Conservation (phyloP, 257 asterid genomes). For the Nicotiana undulata region DNA sequence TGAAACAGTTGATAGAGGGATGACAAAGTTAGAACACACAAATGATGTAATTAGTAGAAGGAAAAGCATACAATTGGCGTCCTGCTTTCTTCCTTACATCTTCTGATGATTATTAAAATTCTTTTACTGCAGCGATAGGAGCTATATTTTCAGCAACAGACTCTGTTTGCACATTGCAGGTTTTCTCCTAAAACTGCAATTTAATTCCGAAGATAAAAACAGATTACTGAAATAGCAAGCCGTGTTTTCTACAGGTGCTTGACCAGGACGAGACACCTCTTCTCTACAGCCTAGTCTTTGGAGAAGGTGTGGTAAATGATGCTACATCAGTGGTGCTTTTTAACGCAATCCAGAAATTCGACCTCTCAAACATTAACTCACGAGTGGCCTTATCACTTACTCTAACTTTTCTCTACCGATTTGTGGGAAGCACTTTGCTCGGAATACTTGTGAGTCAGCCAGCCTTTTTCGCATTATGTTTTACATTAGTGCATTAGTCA, state of each 20-base stretch:
- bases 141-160: slow-evolving; percentile 83
- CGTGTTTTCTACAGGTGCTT: slow-evolving; percentile 44
- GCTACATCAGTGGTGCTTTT: slow-evolving; percentile 75
- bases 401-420: slow-evolving; percentile 40
- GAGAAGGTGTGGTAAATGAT: slow-evolving; percentile 83
- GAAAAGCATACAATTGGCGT: neutral
- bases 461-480: neutral
- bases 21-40: no score
- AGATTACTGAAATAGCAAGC: neutral
- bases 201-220: neutral
- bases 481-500: neutral
- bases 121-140: slow-evolving; percentile 53
- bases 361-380: slow-evolving; percentile 36
- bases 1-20: neutral
- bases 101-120: neutral
- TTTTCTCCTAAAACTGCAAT: neutral
- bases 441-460: slow-evolving; percentile 48
- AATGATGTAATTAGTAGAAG: neutral
- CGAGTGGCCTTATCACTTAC: slow-evolving; percentile 31
- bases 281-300: slow-evolving; percentile 66
- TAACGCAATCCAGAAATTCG: slow-evolving; percentile 64
- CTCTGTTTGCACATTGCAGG: slow-evolving; percentile 88
- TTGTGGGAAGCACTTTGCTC: slow-evolving; percentile 52
- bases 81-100: neutral
- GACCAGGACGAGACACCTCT: slow-evolving; percentile 68